phyloP scores from a whole-genome alignment of 1,284 basidiomycete species.

The Irpex sp. region DNA sequence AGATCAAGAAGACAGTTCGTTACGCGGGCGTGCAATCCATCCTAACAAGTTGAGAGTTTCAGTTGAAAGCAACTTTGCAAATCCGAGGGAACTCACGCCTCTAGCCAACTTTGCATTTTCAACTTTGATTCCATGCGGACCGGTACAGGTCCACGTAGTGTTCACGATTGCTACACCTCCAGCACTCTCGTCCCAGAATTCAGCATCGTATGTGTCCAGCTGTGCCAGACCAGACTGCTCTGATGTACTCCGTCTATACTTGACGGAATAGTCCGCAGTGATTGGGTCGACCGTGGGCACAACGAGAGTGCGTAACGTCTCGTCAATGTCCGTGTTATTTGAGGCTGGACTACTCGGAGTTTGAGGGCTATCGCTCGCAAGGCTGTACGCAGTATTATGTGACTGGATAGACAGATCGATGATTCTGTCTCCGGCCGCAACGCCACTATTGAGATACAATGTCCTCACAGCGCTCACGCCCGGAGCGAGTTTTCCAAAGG shows the following conservation, averaged over 20 bases:
- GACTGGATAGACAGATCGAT: conserved; percentile 78
- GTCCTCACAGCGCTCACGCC: conserved; percentile 55
- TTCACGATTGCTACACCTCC: conserved; percentile 55
- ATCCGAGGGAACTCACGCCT: conserved; percentile 34
- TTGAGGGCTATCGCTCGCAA: conserved; percentile 13
- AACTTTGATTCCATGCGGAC: conserved; percentile 52
- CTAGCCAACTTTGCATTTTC: conserved; percentile 44
- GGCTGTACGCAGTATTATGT: conserved; percentile 22
- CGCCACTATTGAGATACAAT: conserved; percentile 54
- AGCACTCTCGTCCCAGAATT: conserved; percentile 48
- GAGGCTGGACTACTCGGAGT: conserved; percentile 19
- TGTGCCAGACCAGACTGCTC: conserved; percentile 46
- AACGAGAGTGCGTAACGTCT: conserved; percentile 59
- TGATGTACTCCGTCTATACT: conserved; percentile 41
- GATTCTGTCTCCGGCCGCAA: conserved; percentile 59
- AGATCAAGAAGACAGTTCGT: conserved; percentile 36
- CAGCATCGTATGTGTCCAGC: conserved; percentile 50
- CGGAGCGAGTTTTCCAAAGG: conserved; percentile 58
- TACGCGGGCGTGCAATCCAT: conserved; percentile 42
- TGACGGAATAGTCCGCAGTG: conserved; percentile 42
- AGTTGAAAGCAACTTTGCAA: background rate
- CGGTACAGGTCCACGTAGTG: conserved; percentile 47
- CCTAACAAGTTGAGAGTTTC: conserved; percentile 30
- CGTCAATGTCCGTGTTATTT: conserved; percentile 42
- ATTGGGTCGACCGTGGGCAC: conserved; percentile 60